phyloP scores from a whole-genome alignment of 2,329 filamentous ascomycete species.

The Alternaria sp. region DNA sequence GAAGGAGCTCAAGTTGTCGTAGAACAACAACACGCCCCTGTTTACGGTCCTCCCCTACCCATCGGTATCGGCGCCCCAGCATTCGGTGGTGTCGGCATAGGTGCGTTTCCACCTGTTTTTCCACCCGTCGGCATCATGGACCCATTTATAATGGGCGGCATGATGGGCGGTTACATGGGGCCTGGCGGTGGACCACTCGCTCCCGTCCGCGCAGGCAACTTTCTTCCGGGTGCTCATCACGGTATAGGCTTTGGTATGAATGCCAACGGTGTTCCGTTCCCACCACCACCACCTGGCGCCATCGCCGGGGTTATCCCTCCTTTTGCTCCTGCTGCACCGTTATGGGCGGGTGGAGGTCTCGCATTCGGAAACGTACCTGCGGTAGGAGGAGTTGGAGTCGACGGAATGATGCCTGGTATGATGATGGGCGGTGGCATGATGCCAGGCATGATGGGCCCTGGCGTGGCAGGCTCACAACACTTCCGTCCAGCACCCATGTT shows the following conservation, averaged over 20 bases:
- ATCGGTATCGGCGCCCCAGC: constrained; percentile 31
- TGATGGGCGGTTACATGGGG: constrained; percentile 7
- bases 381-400: constrained; percentile 14
- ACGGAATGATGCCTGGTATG: constrained; percentile 16
- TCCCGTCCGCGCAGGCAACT: constrained; percentile 34
- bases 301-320: constrained; percentile 31
- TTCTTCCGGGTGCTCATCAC: constrained; percentile 34
- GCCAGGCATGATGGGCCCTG: constrained; percentile 25
- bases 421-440: constrained; percentile 4
- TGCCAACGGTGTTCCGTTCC: constrained; percentile 31
- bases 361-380: constrained; percentile 36
- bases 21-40: constrained; percentile 34
- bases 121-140: constrained; percentile 31
- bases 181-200: constrained; percentile 38
- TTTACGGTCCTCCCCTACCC: constrained; percentile 33
- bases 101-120: constrained; percentile 34
- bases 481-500: constrained; percentile 33
- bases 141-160: constrained; percentile 26
- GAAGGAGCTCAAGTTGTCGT: constrained; percentile 24
- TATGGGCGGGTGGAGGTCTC: constrained; percentile 35
- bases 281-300: constrained; percentile 36
- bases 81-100: constrained; percentile 32
- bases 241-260: constrained; percentile 41
- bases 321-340: constrained; percentile 35
- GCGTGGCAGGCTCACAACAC: constrained; percentile 25